Percentiles rank a stretch among this genome's conserved stretches.
These are phyloP conservation scores for Lactuca saligna DNA, from an alignment of 129 eudicot genomes.

Conservation along the genomic window DNA sequence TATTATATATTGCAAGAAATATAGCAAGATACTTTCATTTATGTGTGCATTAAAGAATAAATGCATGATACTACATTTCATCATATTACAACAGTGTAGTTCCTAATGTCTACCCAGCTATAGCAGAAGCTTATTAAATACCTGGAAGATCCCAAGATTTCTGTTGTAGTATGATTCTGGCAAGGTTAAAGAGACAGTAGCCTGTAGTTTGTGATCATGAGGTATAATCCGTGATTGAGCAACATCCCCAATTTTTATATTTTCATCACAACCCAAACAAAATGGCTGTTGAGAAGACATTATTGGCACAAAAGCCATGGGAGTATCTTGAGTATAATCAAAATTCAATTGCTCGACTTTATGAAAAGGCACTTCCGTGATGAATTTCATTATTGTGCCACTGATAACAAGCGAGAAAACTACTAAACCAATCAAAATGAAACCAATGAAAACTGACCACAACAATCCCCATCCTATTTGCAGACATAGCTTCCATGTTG, in stretches of 20 bases:
- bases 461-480: constrained; percentile 45
- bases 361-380: constrained; percentile 45
- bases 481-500: constrained; percentile 34
- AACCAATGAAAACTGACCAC: constrained; percentile 42
- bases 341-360: constrained; percentile 41
- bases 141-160: constrained; percentile 79
- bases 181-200: constrained; percentile 49
- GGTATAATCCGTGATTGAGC: constrained; percentile 38
- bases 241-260: constrained; percentile 2
- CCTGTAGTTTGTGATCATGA: constrained; percentile 48
- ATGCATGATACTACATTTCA: too few relatives aligned
- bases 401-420: constrained; percentile 41
- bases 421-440: constrained; percentile 45
- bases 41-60: too few relatives aligned
- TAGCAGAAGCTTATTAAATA: constrained; percentile 9
- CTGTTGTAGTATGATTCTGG: constrained; percentile 77
- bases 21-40: too few relatives aligned
- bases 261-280: constrained; percentile 18
- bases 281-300: constrained; percentile 23
- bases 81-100: too few relatives aligned
- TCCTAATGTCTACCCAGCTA: too few relatives aligned
- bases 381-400: constrained; percentile 32
- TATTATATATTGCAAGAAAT: too few relatives aligned
- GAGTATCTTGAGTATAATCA: constrained; percentile 62
- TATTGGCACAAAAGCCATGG: constrained; percentile 55